Conservation (phyloP, 495 filamentous ascomycete species). For the Entonaema liquescens region DNA sequence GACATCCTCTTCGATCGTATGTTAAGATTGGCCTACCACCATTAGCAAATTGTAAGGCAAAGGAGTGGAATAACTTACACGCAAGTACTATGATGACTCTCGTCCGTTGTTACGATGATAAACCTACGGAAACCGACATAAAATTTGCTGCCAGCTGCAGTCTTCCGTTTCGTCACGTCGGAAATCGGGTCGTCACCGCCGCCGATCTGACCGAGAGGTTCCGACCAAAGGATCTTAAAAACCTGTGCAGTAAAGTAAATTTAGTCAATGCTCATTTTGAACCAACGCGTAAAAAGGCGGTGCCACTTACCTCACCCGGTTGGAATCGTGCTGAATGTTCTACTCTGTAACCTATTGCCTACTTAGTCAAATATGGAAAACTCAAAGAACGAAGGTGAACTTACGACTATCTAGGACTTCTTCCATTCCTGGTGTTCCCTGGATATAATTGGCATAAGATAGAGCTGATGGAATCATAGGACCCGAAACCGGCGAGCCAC, state of each 20-base stretch:
- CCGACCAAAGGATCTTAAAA: conserved; percentile 59
- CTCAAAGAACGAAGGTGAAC: background rate
- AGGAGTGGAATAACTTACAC: conserved; percentile 50
- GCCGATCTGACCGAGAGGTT: conserved; percentile 50
- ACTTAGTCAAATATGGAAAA: conserved; percentile 15
- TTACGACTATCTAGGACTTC: conserved; percentile 41
- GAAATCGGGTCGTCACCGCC: conserved; percentile 46
- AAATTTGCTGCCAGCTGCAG: conserved; percentile 46
- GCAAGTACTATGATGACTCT: conserved; percentile 58
- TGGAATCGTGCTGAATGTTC: conserved; percentile 52
- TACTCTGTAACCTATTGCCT: conserved; percentile 50
- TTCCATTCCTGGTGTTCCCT: conserved; percentile 41
- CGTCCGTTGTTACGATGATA: conserved; percentile 57
- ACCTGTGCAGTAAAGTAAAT: conserved; percentile 43
- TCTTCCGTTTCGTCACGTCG: conserved; percentile 41
- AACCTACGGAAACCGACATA: conserved; percentile 57
- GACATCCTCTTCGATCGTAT: conserved; percentile 54
- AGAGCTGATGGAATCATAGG: conserved; percentile 6
- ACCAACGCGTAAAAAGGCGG: background rate
- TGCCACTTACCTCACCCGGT: conserved; percentile 51
- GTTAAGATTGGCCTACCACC: conserved; percentile 56
- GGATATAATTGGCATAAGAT: conserved; percentile 36
- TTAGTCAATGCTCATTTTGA: background rate
- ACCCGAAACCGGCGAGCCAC: conserved; percentile 24
- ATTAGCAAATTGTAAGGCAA: background rate